Percentiles rank a stretch among this genome's conserved stretches.
Evolutionary conservation across 345 rosid genomes (phyloP).

Genomic region (Syzygium jambos): DNA sequence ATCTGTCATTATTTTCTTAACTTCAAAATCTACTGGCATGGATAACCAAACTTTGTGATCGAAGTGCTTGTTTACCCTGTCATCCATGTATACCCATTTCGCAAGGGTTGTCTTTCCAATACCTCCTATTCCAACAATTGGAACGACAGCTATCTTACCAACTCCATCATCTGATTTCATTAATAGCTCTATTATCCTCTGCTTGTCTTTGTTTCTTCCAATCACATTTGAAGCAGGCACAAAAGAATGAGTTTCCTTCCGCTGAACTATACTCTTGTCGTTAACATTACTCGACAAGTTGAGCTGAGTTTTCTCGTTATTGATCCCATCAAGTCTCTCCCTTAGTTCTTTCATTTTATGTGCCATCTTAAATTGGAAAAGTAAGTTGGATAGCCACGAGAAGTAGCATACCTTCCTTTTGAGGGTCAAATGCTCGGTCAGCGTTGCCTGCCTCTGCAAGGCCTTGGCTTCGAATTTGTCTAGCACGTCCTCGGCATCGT

Average conservation of each 20-base stretch:
- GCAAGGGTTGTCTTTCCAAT: slow-evolving; percentile 22
- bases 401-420: slow-evolving; percentile 2
- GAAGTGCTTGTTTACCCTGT: background rate
- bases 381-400: background rate
- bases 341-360: slow-evolving; percentile 1
- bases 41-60: background rate
- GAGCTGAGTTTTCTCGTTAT: background rate
- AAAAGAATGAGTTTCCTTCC: slow-evolving; percentile 13
- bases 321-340: background rate
- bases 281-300: background rate
- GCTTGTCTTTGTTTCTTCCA: slow-evolving; percentile 10
- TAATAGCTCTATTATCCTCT: background rate
- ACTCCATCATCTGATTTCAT: background rate
- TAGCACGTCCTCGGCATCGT: slow-evolving; percentile 10
- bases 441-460: background rate
- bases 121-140: slow-evolving; percentile 15
- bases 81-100: slow-evolving; percentile 10
- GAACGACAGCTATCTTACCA: slow-evolving; percentile 5
- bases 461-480: slow-evolving; percentile 4
- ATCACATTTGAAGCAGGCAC: slow-evolving; percentile 3
- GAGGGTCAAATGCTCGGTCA: background rate
- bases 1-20: background rate
- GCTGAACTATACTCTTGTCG: background rate
- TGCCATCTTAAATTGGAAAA: background rate
- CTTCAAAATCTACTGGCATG: background rate